A percentile compares a stretch with the other conserved stretches of the same genome.
These are phyloP conservation scores for Choiromyces venosus DNA, from an alignment of 495 filamentous ascomycete genomes.

Conservation along the genomic window DNA sequence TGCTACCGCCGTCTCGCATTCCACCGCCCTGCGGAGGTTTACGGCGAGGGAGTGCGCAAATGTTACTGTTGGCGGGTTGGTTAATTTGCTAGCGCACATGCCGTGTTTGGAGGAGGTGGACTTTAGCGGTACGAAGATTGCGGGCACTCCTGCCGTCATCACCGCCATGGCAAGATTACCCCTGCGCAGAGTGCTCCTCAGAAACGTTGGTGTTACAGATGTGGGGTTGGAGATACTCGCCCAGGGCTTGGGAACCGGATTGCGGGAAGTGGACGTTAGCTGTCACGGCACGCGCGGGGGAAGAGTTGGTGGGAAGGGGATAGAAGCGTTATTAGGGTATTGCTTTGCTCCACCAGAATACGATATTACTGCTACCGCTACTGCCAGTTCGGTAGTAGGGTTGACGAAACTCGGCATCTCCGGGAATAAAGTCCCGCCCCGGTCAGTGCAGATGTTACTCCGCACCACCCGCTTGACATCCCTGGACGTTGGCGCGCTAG, in stretches of 20 bases:
- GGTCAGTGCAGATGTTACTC: slow-evolving; percentile 14
- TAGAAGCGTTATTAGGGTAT: slow-evolving; percentile 8
- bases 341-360: slow-evolving; percentile 35
- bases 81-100: slow-evolving; percentile 15
- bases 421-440: slow-evolving; percentile 13
- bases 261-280: slow-evolving; percentile 25
- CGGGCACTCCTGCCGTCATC: not conserved
- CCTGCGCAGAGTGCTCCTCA: slow-evolving; percentile 15
- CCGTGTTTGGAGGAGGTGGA: slow-evolving; percentile 27
- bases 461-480: slow-evolving; percentile 18
- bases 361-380: not conserved
- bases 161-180: not conserved
- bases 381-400: not conserved
- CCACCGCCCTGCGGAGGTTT: slow-evolving; percentile 10
- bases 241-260: slow-evolving; percentile 8
- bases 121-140: slow-evolving; percentile 28
- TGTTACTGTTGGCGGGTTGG: slow-evolving; percentile 10
- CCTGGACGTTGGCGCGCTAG: slow-evolving; percentile 18
- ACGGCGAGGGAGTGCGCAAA: slow-evolving; percentile 11
- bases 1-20: not conserved
- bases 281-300: not conserved
- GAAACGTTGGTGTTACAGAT: slow-evolving; percentile 21
- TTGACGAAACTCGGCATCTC: slow-evolving; percentile 28
- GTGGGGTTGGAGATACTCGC: not conserved
- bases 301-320: not conserved